phyloP scores from a whole-genome alignment of 495 filamentous ascomycete species.

The Penicillium robsamsonii region DNA sequence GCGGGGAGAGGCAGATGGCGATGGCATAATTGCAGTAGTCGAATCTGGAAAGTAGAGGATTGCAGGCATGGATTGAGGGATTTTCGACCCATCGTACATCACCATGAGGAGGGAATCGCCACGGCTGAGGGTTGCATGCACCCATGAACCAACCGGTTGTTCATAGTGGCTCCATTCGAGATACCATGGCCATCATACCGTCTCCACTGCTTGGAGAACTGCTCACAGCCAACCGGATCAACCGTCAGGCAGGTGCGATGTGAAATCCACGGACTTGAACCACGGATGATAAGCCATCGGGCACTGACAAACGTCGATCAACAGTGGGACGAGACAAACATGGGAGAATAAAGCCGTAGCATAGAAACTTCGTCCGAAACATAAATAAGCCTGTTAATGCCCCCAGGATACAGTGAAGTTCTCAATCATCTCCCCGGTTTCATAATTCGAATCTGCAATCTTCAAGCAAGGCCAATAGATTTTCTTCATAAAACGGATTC shows the following conservation, averaged over 20 bases:
- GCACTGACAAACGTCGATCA: constrained; percentile 40
- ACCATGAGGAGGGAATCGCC: constrained; percentile 32
- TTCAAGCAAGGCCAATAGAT: constrained; percentile 25
- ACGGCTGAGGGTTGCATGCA: constrained; percentile 45
- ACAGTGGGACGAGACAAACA: constrained; percentile 29
- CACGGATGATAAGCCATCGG: constrained; percentile 42
- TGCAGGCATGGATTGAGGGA: constrained; percentile 41
- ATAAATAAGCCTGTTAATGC: constrained; percentile 47
- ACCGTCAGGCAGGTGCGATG: constrained; percentile 29
- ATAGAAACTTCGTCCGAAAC: constrained; percentile 37
- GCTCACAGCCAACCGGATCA: constrained; percentile 39
- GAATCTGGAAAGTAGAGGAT: constrained; percentile 27
- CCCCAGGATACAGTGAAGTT: constrained; percentile 28
- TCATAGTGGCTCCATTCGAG: constrained; percentile 35
- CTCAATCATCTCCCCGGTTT: constrained; percentile 36
- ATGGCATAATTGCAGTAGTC: constrained; percentile 37
- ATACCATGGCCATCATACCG: constrained; percentile 37
- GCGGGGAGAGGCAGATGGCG: constrained; percentile 37
- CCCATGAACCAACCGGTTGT: constrained; percentile 40
- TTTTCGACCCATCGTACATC: constrained; percentile 38
- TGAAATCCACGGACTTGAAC: constrained; percentile 33
- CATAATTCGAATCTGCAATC: constrained; percentile 28
- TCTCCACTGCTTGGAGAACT: constrained; percentile 37
- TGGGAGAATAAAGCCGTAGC: constrained; percentile 21
- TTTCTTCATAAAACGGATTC: constrained; percentile 22